A percentile compares a stretch with the other conserved stretches of the same genome.
Conservation (phyloP, 208 protist genomes). For the Crithidia sp. region DNA sequence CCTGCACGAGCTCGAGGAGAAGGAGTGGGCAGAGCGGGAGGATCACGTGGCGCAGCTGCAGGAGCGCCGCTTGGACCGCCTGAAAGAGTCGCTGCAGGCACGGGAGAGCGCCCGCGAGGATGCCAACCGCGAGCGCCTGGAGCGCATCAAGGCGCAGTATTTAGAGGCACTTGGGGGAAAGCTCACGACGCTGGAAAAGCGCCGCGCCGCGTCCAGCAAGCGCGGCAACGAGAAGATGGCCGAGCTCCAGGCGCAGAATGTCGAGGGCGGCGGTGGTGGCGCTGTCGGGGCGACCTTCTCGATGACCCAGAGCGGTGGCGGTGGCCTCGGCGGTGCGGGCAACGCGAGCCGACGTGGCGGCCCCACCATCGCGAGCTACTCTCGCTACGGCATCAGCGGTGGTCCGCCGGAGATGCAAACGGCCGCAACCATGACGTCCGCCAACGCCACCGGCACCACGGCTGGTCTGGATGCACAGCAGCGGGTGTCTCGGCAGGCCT, state of each 20-base stretch:
- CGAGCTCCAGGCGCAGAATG: conserved; percentile 11
- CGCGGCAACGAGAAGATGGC: conserved; percentile 38
- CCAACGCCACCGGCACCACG: not conserved
- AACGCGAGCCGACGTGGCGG: not conserved
- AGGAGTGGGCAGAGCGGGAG: conserved; percentile 89
- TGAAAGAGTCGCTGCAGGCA: conserved; percentile 56
- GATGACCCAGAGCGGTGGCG: conserved; percentile 3
- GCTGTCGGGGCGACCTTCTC: conserved; percentile 21
- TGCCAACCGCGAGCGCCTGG: conserved; percentile 56
- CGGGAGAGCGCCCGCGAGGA: conserved; percentile 75
- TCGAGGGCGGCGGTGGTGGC: conserved; percentile 13
- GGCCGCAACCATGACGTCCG: not conserved
- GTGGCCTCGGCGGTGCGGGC: not conserved
- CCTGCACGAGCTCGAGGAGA: conserved; percentile 82
- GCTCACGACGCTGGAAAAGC: conserved; percentile 56
- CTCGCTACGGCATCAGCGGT: conserved; percentile 33
- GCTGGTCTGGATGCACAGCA: conserved; percentile 22
- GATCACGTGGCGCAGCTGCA: conserved; percentile 76
- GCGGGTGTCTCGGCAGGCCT: conserved; percentile 23
- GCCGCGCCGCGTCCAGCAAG: conserved; percentile 30
- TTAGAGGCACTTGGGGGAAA: conserved; percentile 43
- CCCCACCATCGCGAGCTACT: conserved; percentile 27
- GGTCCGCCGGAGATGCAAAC: conserved; percentile 22
- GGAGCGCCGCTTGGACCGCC: conserved; percentile 66
- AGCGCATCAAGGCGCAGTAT: conserved; percentile 59